A percentile compares a stretch with the other conserved stretches of the same genome.
Conservation (phyloP, 208 protist genomes). For the Trypanosoma grayi region DNA sequence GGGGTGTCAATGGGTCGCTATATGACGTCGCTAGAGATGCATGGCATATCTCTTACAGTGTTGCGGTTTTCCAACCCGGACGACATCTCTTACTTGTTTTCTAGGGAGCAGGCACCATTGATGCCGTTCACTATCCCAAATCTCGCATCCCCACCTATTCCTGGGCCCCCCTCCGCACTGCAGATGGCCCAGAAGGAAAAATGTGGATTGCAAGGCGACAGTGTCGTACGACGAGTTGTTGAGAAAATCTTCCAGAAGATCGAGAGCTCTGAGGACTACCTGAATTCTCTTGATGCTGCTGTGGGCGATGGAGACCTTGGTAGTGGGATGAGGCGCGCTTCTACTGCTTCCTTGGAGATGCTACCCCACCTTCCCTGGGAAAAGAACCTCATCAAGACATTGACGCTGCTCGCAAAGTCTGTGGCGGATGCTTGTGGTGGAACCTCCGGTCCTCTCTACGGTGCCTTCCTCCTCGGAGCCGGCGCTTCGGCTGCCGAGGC, state of each 20-base stretch:
- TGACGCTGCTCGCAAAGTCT: conserved; percentile 45
- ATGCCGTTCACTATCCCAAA: conserved; percentile 54
- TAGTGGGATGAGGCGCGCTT: conserved; percentile 48
- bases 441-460: conserved; percentile 66
- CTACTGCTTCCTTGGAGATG: conserved; percentile 30
- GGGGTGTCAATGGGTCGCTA: conserved; percentile 62
- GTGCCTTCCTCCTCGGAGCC: conserved; percentile 49
- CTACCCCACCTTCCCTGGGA: conserved; percentile 47
- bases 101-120: conserved; percentile 39
- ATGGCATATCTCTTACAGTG: conserved; percentile 77
- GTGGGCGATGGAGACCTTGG: conserved; percentile 69
- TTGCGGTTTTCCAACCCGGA: conserved; percentile 35
- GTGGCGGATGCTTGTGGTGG: conserved; percentile 57
- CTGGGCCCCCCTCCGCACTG: conserved; percentile 36
- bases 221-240: conserved; percentile 17
- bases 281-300: conserved; percentile 58
- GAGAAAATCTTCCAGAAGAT: conserved; percentile 36
- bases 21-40: conserved; percentile 90
- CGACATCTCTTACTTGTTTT: conserved; percentile 43
- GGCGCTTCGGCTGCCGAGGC: conserved; percentile 25
- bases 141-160: conserved; percentile 6
- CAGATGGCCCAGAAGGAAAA: conserved; percentile 36
- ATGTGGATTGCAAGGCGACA: neutral
- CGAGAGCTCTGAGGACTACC: conserved; percentile 26
- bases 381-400: conserved; percentile 24